A percentile compares a stretch with the other conserved stretches of the same genome.
Conservation (phyloP, 176 grass and related monocot genomes). For the Cenchrus purpureus region DNA sequence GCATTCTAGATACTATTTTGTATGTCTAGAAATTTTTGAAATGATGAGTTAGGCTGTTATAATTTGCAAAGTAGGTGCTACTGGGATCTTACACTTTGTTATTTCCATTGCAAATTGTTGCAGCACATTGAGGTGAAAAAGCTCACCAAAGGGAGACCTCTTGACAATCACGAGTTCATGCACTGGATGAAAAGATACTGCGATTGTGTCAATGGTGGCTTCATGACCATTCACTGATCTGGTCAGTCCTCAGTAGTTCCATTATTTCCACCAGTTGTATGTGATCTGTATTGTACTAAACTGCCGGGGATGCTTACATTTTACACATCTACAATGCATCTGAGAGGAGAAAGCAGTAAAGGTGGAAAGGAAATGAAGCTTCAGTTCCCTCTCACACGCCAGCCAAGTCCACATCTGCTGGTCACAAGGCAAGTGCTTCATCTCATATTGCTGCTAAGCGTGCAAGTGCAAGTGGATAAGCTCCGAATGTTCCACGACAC, state of each 20-base stretch:
- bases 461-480: slow-evolving; percentile 42
- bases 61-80: no score
- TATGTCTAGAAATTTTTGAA: no score
- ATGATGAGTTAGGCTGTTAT: no score
- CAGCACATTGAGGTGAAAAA: slow-evolving; percentile 97
- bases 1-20: no score
- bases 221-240: slow-evolving; percentile 46
- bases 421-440: slow-evolving; percentile 54
- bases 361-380: slow-evolving; percentile 83
- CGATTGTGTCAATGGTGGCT: slow-evolving; percentile 69
- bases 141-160: slow-evolving; percentile 80
- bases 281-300: neutral
- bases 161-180: slow-evolving; percentile 98
- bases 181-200: slow-evolving; percentile 96
- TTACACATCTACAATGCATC: slow-evolving; percentile 69
- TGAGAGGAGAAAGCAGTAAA: slow-evolving; percentile 86
- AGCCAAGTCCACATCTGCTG: slow-evolving; percentile 51
- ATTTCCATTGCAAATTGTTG: neutral
- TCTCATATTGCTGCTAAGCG: slow-evolving; percentile 48
- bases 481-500: slow-evolving; percentile 47
- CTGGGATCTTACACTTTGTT: no score
- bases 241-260: neutral
- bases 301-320: neutral
- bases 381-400: slow-evolving; percentile 54
- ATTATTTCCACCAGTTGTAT: neutral